Conservation (phyloP, 2,329 filamentous ascomycete species). For the Rhytidhysteron rufulum region DNA sequence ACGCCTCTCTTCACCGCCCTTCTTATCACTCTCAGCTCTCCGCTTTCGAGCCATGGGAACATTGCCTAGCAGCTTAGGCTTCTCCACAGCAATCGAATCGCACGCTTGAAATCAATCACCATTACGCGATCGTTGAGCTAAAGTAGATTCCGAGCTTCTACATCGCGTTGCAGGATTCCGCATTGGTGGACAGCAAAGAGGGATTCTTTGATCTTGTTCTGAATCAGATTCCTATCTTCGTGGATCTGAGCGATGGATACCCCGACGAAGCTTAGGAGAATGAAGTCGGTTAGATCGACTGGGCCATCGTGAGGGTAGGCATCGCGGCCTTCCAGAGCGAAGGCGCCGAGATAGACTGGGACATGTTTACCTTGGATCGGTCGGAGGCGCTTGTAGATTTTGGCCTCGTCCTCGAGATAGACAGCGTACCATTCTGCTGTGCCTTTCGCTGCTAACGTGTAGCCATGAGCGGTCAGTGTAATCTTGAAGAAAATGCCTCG, state of each 20-base stretch:
- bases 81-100: no score
- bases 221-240: not conserved
- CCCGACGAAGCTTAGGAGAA: conserved; percentile 21
- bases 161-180: conserved; percentile 14
- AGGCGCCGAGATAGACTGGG: conserved; percentile 19
- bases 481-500: conserved; percentile 40
- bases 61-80: no score
- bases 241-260: conserved; percentile 5
- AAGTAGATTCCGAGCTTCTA: conserved; percentile 15
- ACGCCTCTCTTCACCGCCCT: no score
- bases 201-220: not conserved
- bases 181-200: conserved; percentile 7
- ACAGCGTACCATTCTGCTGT: conserved; percentile 20
- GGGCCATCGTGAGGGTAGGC: conserved; percentile 19
- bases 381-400: conserved; percentile 15
- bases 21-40: no score
- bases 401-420: conserved; percentile 13
- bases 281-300: conserved; percentile 15
- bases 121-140: conserved; percentile 10
- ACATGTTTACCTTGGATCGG: conserved; percentile 18
- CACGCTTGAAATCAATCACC: conserved; percentile 19
- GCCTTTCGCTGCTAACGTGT: conserved; percentile 44
- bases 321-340: conserved; percentile 13
- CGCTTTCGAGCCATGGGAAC: no score
- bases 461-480: conserved; percentile 38